Base-by-base conservation (phyloP, 345 rosid species). In the Bruguiera parviflora region DNA sequence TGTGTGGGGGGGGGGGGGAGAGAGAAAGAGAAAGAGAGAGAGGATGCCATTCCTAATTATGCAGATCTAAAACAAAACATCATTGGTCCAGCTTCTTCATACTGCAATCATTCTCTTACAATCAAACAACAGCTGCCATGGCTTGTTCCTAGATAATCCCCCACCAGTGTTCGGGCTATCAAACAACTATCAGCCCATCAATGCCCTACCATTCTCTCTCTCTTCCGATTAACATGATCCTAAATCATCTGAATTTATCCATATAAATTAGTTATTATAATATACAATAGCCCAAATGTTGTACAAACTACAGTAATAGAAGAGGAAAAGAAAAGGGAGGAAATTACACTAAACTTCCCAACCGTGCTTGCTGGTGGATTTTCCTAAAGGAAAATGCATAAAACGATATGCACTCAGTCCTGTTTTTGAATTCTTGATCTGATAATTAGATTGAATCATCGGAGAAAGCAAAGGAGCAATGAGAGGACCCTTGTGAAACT, bases 381-480 rank as follows among this genome's bases (percentile, higher is more conserved):
- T 29, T 66, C 52, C 72, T 31, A 11, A 43, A 69, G 68, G 18
- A 61, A 43, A 10, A 74, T 74, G 43, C 64, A 66, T 67, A 66
- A 66, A 64, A 47, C 18, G 19, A 47, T 15, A n/a, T 51, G 19
- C 58, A 20, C 33, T 55, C 1, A 29, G 21, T 31, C 66, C 51
- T 68, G 46, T 49, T 64, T 6, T 64, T 51, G 53, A 63, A 62
- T 37, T 39, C 61, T 46, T 63, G 11, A 21, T 7, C 25, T 43
- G 49, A 39, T 21, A 24, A 65, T 70, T 81, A 84, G 51, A 78
- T 78, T 16, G 90, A 91, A 65, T 89, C 89, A 68, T 89, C 95
- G 5, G 97, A 88, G 77, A 82, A 89, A 31, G 81, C 87, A 61
- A 84, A 88, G 5, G 98, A 91, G 78, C 91, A 87, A 56, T 88